Evolutionary conservation across 2,329 filamentous ascomycete genomes (phyloP).

Genomic region (Elsinoe batatas): DNA sequence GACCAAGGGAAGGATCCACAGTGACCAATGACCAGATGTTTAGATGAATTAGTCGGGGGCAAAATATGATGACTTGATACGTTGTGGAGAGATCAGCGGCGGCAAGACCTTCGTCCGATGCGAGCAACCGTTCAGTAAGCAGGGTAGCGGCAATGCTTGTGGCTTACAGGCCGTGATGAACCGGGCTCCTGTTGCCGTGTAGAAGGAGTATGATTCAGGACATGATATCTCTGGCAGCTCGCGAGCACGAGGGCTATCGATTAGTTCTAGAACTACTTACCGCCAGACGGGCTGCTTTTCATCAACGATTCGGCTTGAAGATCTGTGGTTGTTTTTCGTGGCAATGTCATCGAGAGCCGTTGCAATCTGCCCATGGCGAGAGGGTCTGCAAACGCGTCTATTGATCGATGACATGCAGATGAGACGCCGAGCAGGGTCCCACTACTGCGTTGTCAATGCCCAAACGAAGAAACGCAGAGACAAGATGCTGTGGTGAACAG

Average conservation of each 20-base stretch:
- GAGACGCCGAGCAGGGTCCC: background rate
- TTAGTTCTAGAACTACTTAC: too few species aligned
- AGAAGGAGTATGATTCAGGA: too few species aligned
- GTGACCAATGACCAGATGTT: too few species aligned
- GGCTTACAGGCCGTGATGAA: background rate
- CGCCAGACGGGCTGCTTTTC: background rate
- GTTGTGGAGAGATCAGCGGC: background rate
- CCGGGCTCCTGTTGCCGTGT: too few species aligned
- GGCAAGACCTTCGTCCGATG: too few species aligned
- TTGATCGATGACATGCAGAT: background rate
- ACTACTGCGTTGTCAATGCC: background rate
- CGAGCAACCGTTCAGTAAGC: background rate
- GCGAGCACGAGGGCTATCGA: too few species aligned
- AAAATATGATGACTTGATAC: background rate
- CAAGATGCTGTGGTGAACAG: background rate
- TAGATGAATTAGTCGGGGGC: too few species aligned
- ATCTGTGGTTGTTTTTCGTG: background rate
- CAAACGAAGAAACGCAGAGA: background rate
- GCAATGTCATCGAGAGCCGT: background rate
- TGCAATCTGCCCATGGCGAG: background rate
- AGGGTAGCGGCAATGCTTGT: background rate
- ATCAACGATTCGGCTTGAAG: background rate
- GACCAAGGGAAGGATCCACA: too few species aligned
- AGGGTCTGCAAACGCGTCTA: background rate
- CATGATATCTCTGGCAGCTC: too few species aligned